These are phyloP conservation scores for Claviceps purpurea DNA, from an alignment of 2,329 filamentous ascomycete species.

Conservation along the genomic window DNA sequence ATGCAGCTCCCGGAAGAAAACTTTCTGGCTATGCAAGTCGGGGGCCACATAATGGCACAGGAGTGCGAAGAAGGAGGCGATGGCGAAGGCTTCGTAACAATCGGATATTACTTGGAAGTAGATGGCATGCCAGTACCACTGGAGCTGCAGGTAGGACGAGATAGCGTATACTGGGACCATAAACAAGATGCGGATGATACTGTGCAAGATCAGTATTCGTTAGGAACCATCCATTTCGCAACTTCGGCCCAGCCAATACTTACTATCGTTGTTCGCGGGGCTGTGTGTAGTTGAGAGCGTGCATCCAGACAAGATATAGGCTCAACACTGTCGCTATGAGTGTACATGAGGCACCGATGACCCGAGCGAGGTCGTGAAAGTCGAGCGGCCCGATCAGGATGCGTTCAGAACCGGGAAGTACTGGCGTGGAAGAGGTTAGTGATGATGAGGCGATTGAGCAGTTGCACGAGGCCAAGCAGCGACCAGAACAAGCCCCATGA, in stretches of 20 bases:
- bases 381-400: conserved; percentile 33
- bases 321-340: conserved; percentile 39
- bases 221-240: not conserved
- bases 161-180: conserved; percentile 75
- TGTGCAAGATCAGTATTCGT: conserved; percentile 18
- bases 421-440: conserved; percentile 15
- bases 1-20: conserved; percentile 58
- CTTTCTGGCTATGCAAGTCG: conserved; percentile 66
- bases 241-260: conserved; percentile 7
- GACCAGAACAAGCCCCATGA: not conserved
- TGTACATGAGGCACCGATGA: conserved; percentile 35
- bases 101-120: conserved; percentile 74
- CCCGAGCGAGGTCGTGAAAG: conserved; percentile 41
- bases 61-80: conserved; percentile 74
- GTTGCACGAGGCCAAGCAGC: not conserved
- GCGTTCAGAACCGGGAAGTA: conserved; percentile 31
- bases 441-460: not conserved
- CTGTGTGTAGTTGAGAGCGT: conserved; percentile 47
- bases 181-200: conserved; percentile 76
- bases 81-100: conserved; percentile 82
- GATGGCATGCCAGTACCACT: conserved; percentile 62
- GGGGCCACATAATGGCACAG: conserved; percentile 71
- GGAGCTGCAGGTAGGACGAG: conserved; percentile 59
- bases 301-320: conserved; percentile 43
- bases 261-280: conserved; percentile 46